Evolutionary conservation across 2,329 filamentous ascomycete species (phyloP), one percentile per base, ranked within the genome.

Genomic region (Arthrinium puccinioides): DNA sequence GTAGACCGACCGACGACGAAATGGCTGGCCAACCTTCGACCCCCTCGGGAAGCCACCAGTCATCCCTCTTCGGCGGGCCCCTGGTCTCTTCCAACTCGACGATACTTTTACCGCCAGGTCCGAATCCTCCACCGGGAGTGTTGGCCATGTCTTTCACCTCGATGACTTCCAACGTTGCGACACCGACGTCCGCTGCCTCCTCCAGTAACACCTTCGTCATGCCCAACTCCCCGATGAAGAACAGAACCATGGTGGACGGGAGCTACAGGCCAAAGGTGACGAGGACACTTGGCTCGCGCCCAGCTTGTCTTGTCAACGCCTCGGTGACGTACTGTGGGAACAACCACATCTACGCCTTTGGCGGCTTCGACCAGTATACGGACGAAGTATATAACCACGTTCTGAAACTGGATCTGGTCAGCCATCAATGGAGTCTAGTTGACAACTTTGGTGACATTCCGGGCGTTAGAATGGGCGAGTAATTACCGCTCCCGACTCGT

Each of bases 381-480:
- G 92, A 98, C 59, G 92, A 98, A 67, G 86, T 98, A 14, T 98
- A 98, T 65, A 98, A 98, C 56, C 92, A 98, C 65, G 92, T 98
- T 28, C 70, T 98, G 45, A 82, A 80, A 51, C 67, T 98, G 36
- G 89, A 98, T 59, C 74, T 98, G 45, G 73, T 83, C 43, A 89
- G 83, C 44, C 81, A 92, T 49, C 87, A 92, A 59, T 98, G 92
- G 92, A 92, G 79, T 48, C 69, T 98, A 35, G 90, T 98, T 15
- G 92, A 97, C 64, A 98, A 98, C 62, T 98, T 95, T 67, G 92
- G 92, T 23, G 90, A 97, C 62, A 97, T 97, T 47, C 90, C 90
- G 5, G 90, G 90, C 11, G 90, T 97, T 34, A 81, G 90, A 48
- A 97, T 97, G 92, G 90, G 89, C 87, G 71, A 50, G 72, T 21